Evolutionary conservation across 108 stramenopile genomes (phyloP).

Genomic region (Schizochytrium sp.): DNA sequence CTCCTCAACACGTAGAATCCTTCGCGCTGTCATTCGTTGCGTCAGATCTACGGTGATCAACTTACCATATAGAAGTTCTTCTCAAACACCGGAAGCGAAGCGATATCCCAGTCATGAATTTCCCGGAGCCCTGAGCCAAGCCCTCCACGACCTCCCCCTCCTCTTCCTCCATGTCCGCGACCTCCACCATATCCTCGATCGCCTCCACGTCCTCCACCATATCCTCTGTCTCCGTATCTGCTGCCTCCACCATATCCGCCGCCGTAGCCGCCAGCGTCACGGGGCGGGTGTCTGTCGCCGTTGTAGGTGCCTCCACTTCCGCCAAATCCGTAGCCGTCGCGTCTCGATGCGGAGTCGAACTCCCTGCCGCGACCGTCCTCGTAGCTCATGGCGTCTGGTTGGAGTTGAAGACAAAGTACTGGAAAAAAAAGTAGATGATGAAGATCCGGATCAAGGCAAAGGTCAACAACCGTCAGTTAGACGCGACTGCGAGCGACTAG

Average conservation of each 20-base stretch:
- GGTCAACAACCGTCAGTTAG: no score
- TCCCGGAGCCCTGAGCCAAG: slow-evolving; percentile 79
- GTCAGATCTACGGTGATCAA: background rate
- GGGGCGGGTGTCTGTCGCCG: background rate
- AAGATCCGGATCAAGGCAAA: no score
- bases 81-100: slow-evolving; percentile 90
- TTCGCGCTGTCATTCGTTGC: background rate
- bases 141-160: background rate
- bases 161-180: background rate
- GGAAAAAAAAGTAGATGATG: no score
- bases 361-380: slow-evolving; percentile 6
- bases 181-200: background rate
- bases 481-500: no score
- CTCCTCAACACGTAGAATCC: background rate
- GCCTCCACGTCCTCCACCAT: background rate
- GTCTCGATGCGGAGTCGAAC: slow-evolving; percentile 19
- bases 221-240: background rate
- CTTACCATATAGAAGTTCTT: slow-evolving; percentile 95
- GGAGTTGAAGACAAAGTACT: no score
- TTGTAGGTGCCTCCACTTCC: background rate
- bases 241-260: slow-evolving; percentile 25
- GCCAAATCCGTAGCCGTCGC: slow-evolving; percentile 7
- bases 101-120: slow-evolving; percentile 85
- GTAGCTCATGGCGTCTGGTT: no score
- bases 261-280: background rate